Conservation (phyloP, 106 monocot genomes). For the Dendrobium officinale region DNA sequence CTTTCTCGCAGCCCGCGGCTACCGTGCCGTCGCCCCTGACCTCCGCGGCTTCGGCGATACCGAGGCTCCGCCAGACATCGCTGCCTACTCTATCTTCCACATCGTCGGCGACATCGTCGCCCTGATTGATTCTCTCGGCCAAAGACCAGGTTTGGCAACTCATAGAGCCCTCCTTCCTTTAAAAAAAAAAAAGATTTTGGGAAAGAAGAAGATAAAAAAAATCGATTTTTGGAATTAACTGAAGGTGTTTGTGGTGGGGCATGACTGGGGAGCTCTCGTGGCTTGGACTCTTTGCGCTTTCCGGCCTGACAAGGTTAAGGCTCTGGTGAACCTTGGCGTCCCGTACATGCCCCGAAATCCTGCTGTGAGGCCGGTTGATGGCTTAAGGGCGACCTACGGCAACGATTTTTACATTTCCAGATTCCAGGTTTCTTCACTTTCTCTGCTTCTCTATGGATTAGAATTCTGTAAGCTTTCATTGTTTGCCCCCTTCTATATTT, state of each 20-base stretch:
- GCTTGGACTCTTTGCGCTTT: constrained; percentile 50
- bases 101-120: constrained; percentile 17
- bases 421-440: no score
- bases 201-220: background rate
- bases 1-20: constrained; percentile 38
- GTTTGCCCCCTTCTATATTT: background rate
- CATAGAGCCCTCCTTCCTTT: background rate
- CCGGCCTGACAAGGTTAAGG: constrained; percentile 44
- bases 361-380: no score
- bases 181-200: background rate
- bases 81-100: constrained; percentile 17
- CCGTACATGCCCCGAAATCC: constrained; percentile 27
- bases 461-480: no score
- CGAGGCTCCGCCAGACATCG: background rate
- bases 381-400: no score
- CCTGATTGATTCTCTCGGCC: constrained; percentile 25
- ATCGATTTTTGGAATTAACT: background rate
- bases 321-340: constrained; percentile 53
- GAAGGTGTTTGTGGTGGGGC: constrained; percentile 58
- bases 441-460: no score
- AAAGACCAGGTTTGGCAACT: constrained; percentile 8
- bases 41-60: constrained; percentile 67
- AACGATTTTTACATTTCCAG: no score
- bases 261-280: constrained; percentile 60
- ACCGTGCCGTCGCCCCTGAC: constrained; percentile 52